A percentile compares a stretch with the other conserved stretches of the same genome.
Evolutionary conservation across 2,329 filamentous ascomycete species (phyloP).

Genomic region (Botrytis sinoallii): DNA sequence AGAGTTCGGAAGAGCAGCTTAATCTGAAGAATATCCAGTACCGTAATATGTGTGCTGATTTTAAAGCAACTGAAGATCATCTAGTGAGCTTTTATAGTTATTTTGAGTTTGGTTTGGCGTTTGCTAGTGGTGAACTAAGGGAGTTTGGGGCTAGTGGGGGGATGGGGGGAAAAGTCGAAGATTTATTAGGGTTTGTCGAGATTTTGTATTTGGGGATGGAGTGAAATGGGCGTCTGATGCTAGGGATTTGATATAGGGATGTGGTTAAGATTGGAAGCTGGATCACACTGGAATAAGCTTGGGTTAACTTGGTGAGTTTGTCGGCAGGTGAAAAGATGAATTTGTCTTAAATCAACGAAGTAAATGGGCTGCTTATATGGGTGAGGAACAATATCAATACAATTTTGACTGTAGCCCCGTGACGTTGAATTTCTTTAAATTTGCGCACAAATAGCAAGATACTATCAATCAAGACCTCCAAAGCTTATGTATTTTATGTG

Average conservation of each 20-base stretch:
- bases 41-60: background rate
- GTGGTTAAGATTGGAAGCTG: background rate
- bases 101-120: background rate
- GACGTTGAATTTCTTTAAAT: background rate
- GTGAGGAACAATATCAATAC: background rate
- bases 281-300: background rate
- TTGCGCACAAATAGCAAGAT: background rate
- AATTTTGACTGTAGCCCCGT: background rate
- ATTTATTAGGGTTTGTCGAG: background rate
- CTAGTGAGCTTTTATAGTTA: background rate
- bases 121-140: background rate
- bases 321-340: background rate
- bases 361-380: background rate
- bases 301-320: background rate
- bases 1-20: background rate
- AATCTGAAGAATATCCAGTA: background rate
- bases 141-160: background rate
- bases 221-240: background rate
- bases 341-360: background rate
- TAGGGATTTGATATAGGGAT: background rate
- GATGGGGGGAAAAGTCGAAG: no score
- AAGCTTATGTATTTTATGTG: background rate
- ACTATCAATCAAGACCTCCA: background rate
- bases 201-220: background rate
- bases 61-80: background rate